Percentiles rank a stretch among this genome's conserved stretches.
These are phyloP conservation scores for Falciphora oryzae DNA, from an alignment of 2,329 filamentous ascomycete species.

Conservation along the genomic window DNA sequence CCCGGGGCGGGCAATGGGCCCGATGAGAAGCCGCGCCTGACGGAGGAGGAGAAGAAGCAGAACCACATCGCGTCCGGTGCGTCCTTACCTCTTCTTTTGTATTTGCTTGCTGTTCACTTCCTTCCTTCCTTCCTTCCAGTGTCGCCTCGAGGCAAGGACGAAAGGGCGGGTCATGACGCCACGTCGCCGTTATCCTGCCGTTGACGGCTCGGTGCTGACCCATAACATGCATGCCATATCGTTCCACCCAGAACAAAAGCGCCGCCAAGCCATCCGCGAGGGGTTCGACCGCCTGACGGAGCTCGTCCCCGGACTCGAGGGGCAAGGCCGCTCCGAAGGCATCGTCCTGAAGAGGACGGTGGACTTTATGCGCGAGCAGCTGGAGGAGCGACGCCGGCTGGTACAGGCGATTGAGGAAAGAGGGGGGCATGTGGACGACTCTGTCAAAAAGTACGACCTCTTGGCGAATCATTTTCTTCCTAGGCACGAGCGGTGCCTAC, in stretches of 20 bases:
- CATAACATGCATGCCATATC: neutral
- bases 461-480: neutral
- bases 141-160: too few relatives aligned
- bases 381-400: slow-evolving; percentile 52
- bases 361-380: slow-evolving; percentile 56
- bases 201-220: neutral
- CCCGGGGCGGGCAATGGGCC: slow-evolving; percentile 8
- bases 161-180: too few relatives aligned
- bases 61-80: slow-evolving; percentile 31
- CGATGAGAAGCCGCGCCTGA: slow-evolving; percentile 28
- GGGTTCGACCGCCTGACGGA: slow-evolving; percentile 78
- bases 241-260: slow-evolving; percentile 26
- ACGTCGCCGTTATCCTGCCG: too few relatives aligned
- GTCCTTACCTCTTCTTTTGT: neutral
- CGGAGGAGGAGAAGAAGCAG: slow-evolving; percentile 32
- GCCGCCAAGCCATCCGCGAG: slow-evolving; percentile 61
- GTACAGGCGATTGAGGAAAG: slow-evolving; percentile 52
- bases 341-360: slow-evolving; percentile 71
- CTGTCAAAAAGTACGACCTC: slow-evolving; percentile 17
- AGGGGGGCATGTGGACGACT: slow-evolving; percentile 45
- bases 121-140: too few relatives aligned
- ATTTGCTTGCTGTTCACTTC: neutral
- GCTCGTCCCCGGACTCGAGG: slow-evolving; percentile 74
- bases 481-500: neutral
- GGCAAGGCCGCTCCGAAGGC: slow-evolving; percentile 79